Conservation (phyloP, 2,329 filamentous ascomycete genomes). For the Beauveria caledonica region DNA sequence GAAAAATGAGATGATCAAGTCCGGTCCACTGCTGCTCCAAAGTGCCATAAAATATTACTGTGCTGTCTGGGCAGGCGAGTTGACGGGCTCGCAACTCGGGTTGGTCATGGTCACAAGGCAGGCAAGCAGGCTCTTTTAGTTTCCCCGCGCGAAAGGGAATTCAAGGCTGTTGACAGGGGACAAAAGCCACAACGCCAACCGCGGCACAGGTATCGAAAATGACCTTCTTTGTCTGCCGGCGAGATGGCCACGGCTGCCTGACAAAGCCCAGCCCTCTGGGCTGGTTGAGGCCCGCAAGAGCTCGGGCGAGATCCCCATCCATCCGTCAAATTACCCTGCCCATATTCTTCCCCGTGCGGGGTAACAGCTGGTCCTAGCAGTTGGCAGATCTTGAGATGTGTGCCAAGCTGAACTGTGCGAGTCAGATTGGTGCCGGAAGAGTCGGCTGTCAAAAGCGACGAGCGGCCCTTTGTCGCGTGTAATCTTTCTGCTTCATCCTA, state of each 20-base stretch:
- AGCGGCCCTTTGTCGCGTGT: not conserved
- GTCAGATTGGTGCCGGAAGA: not conserved
- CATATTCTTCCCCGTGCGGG: not conserved
- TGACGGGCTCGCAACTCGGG: not conserved
- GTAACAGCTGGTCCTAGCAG: not conserved
- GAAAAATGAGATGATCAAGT: not conserved
- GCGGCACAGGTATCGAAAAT: not conserved
- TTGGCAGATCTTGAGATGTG: not conserved
- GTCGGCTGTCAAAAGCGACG: not conserved
- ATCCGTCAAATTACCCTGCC: not conserved
- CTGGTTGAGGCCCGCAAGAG: not conserved
- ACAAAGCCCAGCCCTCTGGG: not conserved
- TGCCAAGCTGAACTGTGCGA: too few relatives aligned
- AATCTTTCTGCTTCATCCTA: not conserved
- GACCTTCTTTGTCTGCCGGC: not conserved
- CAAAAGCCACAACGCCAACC: conserved; percentile 2
- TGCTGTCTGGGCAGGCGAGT: not conserved
- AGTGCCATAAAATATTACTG: not conserved
- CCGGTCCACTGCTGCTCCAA: not conserved
- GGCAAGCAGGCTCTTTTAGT: not conserved
- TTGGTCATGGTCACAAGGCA: not conserved
- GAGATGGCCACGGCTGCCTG: not conserved
- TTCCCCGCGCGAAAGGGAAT: not conserved
- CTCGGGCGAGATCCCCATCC: not conserved
- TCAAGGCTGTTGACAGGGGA: not conserved